Conservation (phyloP, 345 rosid species). For the Eucalyptus victrix region DNA sequence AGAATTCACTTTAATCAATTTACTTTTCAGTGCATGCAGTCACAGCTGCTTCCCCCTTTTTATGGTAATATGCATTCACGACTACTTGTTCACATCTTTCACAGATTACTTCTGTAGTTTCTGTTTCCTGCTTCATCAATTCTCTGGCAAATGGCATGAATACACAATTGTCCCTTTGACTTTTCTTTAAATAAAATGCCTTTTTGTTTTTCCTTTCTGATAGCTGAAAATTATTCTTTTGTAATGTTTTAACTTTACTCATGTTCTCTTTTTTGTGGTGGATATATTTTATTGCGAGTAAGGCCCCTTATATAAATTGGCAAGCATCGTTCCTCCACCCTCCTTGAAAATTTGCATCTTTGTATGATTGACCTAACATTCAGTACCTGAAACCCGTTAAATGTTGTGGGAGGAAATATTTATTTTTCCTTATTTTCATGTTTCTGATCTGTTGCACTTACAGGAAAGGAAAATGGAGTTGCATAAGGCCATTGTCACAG, state of each 20-base stretch:
- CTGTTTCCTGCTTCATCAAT: background rate
- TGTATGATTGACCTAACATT: background rate
- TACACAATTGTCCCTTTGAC: background rate
- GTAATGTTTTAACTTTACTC: background rate
- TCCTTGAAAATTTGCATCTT: background rate
- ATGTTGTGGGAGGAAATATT: background rate
- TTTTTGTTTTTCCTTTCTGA: background rate
- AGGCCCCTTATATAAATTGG: background rate
- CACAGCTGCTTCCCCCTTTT: background rate
- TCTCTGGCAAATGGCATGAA: background rate
- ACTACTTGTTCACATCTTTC: background rate
- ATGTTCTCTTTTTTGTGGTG: background rate
- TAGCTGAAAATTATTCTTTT: background rate
- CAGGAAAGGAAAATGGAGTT: slow-evolving; percentile 79
- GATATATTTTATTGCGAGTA: background rate
- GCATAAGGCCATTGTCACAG: slow-evolving; percentile 78
- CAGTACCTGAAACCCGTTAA: background rate
- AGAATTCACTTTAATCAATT: background rate
- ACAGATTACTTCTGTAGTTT: background rate
- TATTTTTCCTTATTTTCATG: background rate
- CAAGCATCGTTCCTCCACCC: background rate
- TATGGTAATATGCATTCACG: background rate
- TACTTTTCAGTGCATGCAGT: background rate
- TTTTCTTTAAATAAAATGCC: background rate
- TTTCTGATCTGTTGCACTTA: background rate